These are phyloP conservation scores for Balansia obtecta DNA, from an alignment of 2,329 filamentous ascomycete genomes.

Conservation along the genomic window DNA sequence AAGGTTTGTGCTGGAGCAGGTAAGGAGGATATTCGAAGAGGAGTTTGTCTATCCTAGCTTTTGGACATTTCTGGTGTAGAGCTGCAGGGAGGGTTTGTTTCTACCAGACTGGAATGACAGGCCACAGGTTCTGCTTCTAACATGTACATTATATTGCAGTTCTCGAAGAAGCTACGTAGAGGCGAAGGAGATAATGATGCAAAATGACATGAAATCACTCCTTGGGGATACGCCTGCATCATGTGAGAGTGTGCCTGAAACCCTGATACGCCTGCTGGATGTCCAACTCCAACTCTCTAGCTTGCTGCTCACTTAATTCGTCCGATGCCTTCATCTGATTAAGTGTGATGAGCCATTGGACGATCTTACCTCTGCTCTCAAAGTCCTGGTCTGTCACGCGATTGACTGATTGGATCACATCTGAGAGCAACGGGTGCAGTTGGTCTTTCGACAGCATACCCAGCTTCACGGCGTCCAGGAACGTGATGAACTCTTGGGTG, in stretches of 20 bases:
- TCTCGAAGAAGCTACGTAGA: background rate
- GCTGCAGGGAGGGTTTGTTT: background rate
- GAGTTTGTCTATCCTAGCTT: conserved; percentile 98
- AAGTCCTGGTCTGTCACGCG: conserved; percentile 94
- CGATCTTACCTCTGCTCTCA: conserved; percentile 90
- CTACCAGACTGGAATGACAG: too few species aligned
- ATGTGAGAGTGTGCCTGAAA: conserved; percentile 70
- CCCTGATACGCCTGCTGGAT: conserved; percentile 91
- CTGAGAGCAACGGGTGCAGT: conserved; percentile 85
- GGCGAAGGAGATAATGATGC: background rate
- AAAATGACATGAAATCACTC: background rate
- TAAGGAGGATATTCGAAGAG: conserved; percentile 93
- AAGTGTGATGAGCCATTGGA: conserved; percentile 93
- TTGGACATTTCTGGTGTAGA: conserved; percentile 85
- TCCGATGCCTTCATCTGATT: conserved; percentile 98
- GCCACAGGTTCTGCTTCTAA: too few species aligned
- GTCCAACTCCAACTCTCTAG: conserved; percentile 79
- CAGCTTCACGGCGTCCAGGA: conserved; percentile 86
- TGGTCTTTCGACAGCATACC: conserved; percentile 91
- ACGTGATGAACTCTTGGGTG: conserved; percentile 97
- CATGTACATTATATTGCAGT: background rate
- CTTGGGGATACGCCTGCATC: conserved; percentile 8
- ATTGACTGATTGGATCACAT: conserved; percentile 94
- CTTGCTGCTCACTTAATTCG: conserved; percentile 76
- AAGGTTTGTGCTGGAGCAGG: conserved; percentile 91